Base-by-base conservation (phyloP, 2,329 filamentous ascomycete species). In the Curvularia spicifera region DNA sequence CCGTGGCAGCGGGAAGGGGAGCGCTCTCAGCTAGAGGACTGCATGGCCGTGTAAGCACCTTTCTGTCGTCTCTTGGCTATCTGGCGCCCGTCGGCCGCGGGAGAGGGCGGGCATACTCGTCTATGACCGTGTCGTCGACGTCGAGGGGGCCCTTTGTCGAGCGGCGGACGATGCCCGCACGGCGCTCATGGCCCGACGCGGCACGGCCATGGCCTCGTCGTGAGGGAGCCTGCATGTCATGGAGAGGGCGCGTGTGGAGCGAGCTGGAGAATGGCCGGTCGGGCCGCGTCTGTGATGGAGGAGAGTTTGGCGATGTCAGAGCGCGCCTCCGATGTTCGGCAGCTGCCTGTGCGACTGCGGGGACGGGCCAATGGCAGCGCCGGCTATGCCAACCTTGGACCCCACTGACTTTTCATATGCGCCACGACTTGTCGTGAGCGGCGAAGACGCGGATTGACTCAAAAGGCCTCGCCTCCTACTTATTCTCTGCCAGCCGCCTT, bases 121-220 rank as follows among this genome's bases (percentile, higher is more conserved):
- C 89, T 63, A 89, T 86, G 61, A 81, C 79, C 68, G 94, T 69
- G 50, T 63, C 63, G 69, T 95, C 70, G 50, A 57, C 61, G 53
- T 77, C 91, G 20, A 96, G 81, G 4, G 92, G 92, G 0, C 91
- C 91, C 76, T 88, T 91, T 4, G 91, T 95, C 44, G 89, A 85
- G 42, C 89, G 87, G 50, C 89, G 82, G 8, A 89, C 85, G 44
- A 12, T 59, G 75, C 72, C 66, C 59, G 68, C 65, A 6, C 72
- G 68, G 53, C 73, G 68, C 55, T 76, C 73, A 47, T 76, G 71
- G 43, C 69, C 68, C 49, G 67, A 71, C 56, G 66, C 63, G 37
- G 57, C 63, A 39, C 73, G 74, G 57, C 66, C 70, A 56, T 77
- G 75, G 58, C 67, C 56, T 58, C 52, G 22, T 54, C 51, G 47